These are phyloP conservation scores for Vachellia collinsii DNA, from an alignment of 306 rosid genomes.

Conservation along the genomic window DNA sequence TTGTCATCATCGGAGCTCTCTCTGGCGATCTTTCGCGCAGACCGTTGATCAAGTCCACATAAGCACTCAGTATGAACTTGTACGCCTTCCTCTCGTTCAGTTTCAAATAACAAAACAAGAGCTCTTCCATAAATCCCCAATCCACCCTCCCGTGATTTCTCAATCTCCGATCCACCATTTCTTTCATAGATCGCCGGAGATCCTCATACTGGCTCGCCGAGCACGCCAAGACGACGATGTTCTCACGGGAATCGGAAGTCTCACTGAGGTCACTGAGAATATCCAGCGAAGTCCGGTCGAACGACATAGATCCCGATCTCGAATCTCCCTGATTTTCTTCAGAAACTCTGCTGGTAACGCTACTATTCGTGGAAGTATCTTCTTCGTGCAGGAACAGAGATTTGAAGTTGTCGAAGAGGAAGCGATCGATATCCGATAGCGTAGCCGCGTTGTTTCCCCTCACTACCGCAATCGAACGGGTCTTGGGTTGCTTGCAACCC, in stretches of 20 bases:
- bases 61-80: too few species aligned
- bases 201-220: conserved; percentile 60
- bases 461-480: too few species aligned
- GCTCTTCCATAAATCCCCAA: conserved; percentile 88
- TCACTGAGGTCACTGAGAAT: conserved; percentile 32
- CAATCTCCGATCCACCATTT: conserved; percentile 53
- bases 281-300: conserved; percentile 50
- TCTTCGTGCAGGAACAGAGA: too few species aligned
- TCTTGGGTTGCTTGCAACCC: too few species aligned
- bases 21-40: not conserved
- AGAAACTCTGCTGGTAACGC: not conserved
- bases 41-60: too few species aligned
- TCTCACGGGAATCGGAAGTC: conserved; percentile 34
- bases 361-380: not conserved
- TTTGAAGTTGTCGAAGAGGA: too few species aligned
- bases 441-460: too few species aligned
- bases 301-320: conserved; percentile 23
- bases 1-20: conserved; percentile 25
- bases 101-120: not conserved
- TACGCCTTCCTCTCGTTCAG: too few species aligned
- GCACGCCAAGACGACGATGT: conserved; percentile 55
- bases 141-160: conserved; percentile 44
- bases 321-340: not conserved
- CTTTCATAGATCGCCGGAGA: conserved; percentile 69
- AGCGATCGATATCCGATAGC: too few species aligned